phyloP scores from a whole-genome alignment of 805 yeast genomes.

The Kuraishia capsulata region DNA sequence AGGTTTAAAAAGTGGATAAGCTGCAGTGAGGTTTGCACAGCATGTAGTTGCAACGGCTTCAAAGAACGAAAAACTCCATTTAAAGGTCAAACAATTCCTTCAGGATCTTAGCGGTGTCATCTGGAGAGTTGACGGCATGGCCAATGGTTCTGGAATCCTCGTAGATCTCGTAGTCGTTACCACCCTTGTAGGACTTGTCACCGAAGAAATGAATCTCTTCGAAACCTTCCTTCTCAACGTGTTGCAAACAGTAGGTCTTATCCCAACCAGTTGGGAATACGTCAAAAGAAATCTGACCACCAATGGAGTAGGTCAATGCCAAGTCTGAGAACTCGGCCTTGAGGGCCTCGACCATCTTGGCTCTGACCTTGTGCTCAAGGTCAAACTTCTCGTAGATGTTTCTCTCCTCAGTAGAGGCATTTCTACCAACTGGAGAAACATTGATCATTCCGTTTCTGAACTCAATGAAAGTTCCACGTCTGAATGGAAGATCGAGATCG shows the following conservation, averaged over 20 bases:
- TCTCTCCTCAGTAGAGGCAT: constrained; percentile 91
- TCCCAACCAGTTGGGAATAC: constrained; percentile 99
- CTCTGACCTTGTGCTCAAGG: constrained; percentile 72
- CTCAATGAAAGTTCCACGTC: constrained; percentile 98
- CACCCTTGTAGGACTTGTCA: constrained; percentile 95
- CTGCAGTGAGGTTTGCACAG: too few species aligned
- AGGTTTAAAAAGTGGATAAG: too few species aligned
- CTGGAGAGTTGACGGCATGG: constrained; percentile 85
- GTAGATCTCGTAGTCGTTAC: constrained; percentile 97
- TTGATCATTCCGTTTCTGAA: constrained; percentile 99
- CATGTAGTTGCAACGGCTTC: not conserved
- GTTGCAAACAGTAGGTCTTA: constrained; percentile 95
- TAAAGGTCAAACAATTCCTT: constrained; percentile 67
- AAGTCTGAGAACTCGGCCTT: constrained; percentile 75
- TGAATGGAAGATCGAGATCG: constrained; percentile 82
- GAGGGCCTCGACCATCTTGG: constrained; percentile 75
- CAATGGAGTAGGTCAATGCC: constrained; percentile 91
- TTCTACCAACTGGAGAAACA: constrained; percentile 97
- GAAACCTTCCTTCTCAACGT: constrained; percentile 79
- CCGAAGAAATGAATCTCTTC: constrained; percentile 94
- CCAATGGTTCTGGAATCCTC: constrained; percentile 89
- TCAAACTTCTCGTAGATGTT: constrained; percentile 86
- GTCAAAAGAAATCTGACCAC: constrained; percentile 98
- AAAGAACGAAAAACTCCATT: constrained; percentile 3
- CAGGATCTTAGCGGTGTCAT: constrained; percentile 78